Conservation (phyloP, 2,329 filamentous ascomycete genomes). For the Fusarium illudens region DNA sequence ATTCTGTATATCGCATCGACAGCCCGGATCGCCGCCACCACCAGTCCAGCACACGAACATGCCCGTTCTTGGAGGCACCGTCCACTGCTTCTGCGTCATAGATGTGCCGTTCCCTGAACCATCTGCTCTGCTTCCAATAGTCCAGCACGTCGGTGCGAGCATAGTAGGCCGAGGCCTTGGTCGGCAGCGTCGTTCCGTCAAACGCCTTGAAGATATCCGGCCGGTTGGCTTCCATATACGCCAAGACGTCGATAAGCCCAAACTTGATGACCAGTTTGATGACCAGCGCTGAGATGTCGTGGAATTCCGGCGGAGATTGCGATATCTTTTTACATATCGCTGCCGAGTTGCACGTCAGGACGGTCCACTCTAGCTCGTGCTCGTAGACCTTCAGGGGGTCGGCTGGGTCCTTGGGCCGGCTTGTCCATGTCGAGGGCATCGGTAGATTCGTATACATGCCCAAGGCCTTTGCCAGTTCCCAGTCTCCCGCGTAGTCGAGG, state of each 20-base stretch:
- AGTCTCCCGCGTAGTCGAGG: constrained; percentile 84
- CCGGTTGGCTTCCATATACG: constrained; percentile 69
- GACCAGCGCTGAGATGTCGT: constrained; percentile 78
- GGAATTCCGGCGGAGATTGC: constrained; percentile 73
- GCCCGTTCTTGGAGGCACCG: constrained; percentile 85
- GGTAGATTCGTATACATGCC: constrained; percentile 81
- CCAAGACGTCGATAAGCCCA: constrained; percentile 79
- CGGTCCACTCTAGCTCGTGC: constrained; percentile 84
- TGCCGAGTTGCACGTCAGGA: constrained; percentile 75
- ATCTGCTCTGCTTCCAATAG: constrained; percentile 88
- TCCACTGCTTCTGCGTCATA: constrained; percentile 88
- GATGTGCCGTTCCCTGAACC: constrained; percentile 80
- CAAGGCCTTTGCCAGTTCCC: constrained; percentile 86
- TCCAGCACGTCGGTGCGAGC: constrained; percentile 85
- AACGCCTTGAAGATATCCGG: constrained; percentile 85
- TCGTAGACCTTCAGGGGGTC: constrained; percentile 76
- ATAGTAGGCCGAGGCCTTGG: constrained; percentile 88
- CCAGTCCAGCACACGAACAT: constrained; percentile 87
- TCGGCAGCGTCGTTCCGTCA: constrained; percentile 84
- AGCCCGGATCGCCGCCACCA: constrained; percentile 84
- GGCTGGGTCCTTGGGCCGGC: constrained; percentile 64
- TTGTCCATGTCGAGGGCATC: constrained; percentile 74
- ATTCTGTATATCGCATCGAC: constrained; percentile 84
- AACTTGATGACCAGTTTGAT: constrained; percentile 94
- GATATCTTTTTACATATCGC: constrained; percentile 80